Conservation (phyloP, 805 yeast genomes). For the Candida verbasci region DNA sequence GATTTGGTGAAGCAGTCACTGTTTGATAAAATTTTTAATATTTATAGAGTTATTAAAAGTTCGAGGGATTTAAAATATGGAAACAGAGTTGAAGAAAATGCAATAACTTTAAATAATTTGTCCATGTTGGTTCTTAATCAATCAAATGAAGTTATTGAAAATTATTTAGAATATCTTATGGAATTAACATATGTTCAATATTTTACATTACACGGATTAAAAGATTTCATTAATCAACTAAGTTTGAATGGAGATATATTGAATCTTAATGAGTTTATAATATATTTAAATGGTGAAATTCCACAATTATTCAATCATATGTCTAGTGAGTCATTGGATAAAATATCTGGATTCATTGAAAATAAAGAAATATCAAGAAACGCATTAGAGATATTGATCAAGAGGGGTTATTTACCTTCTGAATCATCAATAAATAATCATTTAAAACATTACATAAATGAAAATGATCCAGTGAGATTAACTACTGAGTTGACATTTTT, state of each 20-base stretch:
- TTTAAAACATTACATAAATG: slow-evolving; percentile 13
- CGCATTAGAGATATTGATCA: neutral
- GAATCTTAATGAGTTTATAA: slow-evolving; percentile 1
- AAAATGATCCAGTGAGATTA: slow-evolving; percentile 9
- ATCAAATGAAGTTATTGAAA: neutral
- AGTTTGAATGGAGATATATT: neutral
- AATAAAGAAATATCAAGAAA: neutral
- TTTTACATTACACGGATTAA: slow-evolving; percentile 5
- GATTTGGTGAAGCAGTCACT: neutral
- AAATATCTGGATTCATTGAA: slow-evolving; percentile 12
- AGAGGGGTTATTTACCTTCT: slow-evolving; percentile 15
- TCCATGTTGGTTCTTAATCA: slow-evolving; percentile 8
- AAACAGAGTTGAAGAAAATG: slow-evolving; percentile 7
- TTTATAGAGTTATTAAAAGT: slow-evolving; percentile 14
- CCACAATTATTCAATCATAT: neutral
- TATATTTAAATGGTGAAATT: neutral
- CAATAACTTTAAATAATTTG: slow-evolving; percentile 10
- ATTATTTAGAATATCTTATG: neutral
- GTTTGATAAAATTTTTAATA: slow-evolving; percentile 11
- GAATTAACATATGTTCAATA: neutral
- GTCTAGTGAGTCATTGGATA: slow-evolving; percentile 14
- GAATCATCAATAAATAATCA: slow-evolving; percentile 17
- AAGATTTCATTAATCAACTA: slow-evolving; percentile 1
- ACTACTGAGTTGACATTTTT: slow-evolving; percentile 19
- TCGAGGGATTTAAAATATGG: slow-evolving; percentile 13